Base-by-base conservation (phyloP, 2,329 filamentous ascomycete species). In the Nothophaeocryptopus gaeumannii region DNA sequence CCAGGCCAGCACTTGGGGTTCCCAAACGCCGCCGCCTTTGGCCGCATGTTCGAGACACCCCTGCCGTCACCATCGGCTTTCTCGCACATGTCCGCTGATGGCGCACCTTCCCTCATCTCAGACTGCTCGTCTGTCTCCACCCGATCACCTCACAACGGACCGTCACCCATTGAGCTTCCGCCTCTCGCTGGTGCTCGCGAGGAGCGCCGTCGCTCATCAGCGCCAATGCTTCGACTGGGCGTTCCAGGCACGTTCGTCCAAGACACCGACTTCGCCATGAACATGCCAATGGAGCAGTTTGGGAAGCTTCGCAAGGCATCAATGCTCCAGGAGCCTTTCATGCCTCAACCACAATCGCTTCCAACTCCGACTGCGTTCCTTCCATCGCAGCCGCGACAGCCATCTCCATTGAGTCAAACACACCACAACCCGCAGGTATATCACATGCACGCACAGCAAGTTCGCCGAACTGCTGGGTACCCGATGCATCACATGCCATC, bases 41-140 rank as follows among this genome's bases (percentile, higher is more conserved):
- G 63, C 38, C 58, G 62, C 26, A 56, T 63, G 48, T 70, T 73
- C 54, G 81, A 85, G 50, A 75, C 76, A 8, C 77, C 83, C 32
- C 75, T 86, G 59, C 81, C 80, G 36, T 87, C 84, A 8, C 84
- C 84, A 11, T 76, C 73, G 12, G 76, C 80, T 44, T 80, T 77
- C 58, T 85, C 82, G 2, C 81, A 84, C 45, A 75, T 79, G 34
- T 88, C 85, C 2, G 72, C 78, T 12, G 83, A 86, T 38, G 74
- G 76, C 29, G 81, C 83, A 4, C 85, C 85, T 5, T 87, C 85
- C 1, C 76, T 89, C 55, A 76, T 88, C 42, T 89, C 87, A 0
- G 88, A 93, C 66, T 71, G 65, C 41, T 74, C 73, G 14, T 76
- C 74, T 20, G 69, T 73, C 53, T 71, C 73, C 20, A 60, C 62